Base-by-base conservation (phyloP, 2,329 filamentous ascomycete species). In the Cladophialophora yegresii region DNA sequence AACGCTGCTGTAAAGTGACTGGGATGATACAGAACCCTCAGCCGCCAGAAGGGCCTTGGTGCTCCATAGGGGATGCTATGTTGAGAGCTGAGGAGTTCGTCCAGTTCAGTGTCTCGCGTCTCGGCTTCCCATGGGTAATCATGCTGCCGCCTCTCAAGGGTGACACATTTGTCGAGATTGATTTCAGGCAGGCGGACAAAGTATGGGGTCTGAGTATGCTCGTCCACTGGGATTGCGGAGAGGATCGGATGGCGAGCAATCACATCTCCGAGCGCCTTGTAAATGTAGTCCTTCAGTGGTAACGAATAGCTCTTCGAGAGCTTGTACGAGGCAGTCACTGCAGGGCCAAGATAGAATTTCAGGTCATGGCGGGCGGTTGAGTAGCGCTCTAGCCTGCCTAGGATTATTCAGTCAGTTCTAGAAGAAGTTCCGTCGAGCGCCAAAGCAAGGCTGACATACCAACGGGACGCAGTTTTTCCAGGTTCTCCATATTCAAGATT, bases 151-250 rank as follows among this genome's bases (percentile, higher is more conserved):
- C 74, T 67, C 10, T 73, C 68, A 30, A 78, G 81, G 45, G 70
- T 70, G 3, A 81, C 74, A 49, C 74, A 75, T 10, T 72, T 72
- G 2, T 73, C 68, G 16, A 83, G 70, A 61, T 82, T 71, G 32
- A 83, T 75, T 8, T 74, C 70, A 3, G 79, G 77, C 2, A 83
- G 73, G 23, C 79, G 77, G 8, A 74, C 80, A 54, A 81, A 82
- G 67, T 78, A 79, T 0, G 80, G 74, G 0, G 77, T 68, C 51
- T 73, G 73, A 20, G 71, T 77, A 58, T 74, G 76, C 69, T 81
- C 80, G 20, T 74, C 72, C 6, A 79, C 67, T 0, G 77, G 74
- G 13, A 82, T 76, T 13, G 77, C 77, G 32, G 77, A 79, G 13
- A 83, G 75, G 28, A 75, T 75, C 4, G 78, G 74, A 68, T 83